phyloP scores from a whole-genome alignment of 805 yeast genomes.

The Zygoascus biomembranicola region DNA sequence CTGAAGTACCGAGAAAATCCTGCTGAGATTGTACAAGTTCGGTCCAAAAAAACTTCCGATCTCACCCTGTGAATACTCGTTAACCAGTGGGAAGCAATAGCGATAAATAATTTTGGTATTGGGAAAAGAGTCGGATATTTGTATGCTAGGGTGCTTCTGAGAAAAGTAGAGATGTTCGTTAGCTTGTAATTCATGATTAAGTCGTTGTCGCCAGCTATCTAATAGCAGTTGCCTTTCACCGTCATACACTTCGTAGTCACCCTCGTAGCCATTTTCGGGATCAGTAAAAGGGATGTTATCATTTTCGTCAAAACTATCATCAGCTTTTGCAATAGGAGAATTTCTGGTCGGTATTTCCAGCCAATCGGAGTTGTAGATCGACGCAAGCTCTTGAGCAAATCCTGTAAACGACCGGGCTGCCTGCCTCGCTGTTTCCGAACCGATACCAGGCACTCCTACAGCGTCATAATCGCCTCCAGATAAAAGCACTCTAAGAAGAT shows the following conservation, averaged over 20 bases:
- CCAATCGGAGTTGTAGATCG: conserved; percentile 5
- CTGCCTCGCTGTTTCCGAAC: conserved; percentile 14
- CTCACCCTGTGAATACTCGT: not conserved
- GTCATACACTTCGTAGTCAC: not conserved
- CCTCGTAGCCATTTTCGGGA: not conserved
- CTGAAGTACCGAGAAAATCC: not conserved
- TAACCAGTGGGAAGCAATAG: conserved; percentile 2
- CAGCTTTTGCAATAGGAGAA: not conserved
- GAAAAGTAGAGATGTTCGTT: conserved; percentile 15
- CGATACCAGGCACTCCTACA: conserved; percentile 18
- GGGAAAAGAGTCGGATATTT: not conserved
- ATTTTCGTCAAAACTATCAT: not conserved
- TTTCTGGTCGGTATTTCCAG: not conserved
- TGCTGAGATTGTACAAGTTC: not conserved
- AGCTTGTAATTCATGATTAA: conserved; percentile 17
- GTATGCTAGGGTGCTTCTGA: conserved; percentile 3
- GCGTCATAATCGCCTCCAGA: conserved; percentile 26
- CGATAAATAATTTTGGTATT: not conserved
- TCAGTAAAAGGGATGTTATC: not conserved
- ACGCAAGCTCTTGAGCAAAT: conserved; percentile 15
- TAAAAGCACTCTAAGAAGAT: conserved; percentile 19
- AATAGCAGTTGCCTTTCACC: not conserved
- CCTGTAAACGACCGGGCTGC: conserved; percentile 11
- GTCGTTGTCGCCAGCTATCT: conserved; percentile 8
- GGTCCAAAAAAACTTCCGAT: not conserved